Conservation (phyloP, 257 asterid species). For the Rubia yunnanensis region DNA sequence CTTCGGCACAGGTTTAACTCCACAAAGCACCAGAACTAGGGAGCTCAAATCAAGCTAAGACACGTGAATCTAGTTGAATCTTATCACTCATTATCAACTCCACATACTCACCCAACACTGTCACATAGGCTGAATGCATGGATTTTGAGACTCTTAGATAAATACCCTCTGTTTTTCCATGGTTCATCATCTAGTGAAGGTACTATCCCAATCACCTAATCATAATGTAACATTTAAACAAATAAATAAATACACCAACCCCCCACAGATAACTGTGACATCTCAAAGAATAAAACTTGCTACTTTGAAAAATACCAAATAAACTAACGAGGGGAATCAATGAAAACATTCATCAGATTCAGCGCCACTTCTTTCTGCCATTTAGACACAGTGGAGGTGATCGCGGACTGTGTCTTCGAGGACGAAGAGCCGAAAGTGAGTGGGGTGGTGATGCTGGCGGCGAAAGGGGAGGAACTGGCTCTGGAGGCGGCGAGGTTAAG, state of each 20-base stretch:
- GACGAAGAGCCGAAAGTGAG: no score
- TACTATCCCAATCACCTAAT: constrained; percentile 72
- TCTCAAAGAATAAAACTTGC: not conserved
- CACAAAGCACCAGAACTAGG: constrained; percentile 82
- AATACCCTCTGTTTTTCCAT: constrained; percentile 88
- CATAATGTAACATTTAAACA: not conserved
- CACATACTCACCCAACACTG: constrained; percentile 63
- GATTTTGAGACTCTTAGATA: constrained; percentile 90
- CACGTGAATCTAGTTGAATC: constrained; percentile 75
- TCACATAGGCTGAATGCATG: constrained; percentile 81
- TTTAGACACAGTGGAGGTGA: no score
- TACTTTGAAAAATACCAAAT: no score
- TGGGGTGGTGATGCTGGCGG: no score
- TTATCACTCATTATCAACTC: constrained; percentile 69
- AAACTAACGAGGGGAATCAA: no score
- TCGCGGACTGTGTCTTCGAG: no score
- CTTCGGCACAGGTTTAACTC: constrained; percentile 71
- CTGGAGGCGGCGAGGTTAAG: no score
- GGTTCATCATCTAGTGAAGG: constrained; percentile 88
- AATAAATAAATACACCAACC: not conserved
- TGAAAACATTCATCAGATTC: no score
- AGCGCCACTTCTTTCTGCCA: no score
- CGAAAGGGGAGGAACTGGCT: no score
- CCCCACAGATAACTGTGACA: not conserved
- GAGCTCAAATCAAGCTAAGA: constrained; percentile 58